phyloP scores from a whole-genome alignment of 2,329 filamentous ascomycete genomes.

The Neofusicoccum ribis region DNA sequence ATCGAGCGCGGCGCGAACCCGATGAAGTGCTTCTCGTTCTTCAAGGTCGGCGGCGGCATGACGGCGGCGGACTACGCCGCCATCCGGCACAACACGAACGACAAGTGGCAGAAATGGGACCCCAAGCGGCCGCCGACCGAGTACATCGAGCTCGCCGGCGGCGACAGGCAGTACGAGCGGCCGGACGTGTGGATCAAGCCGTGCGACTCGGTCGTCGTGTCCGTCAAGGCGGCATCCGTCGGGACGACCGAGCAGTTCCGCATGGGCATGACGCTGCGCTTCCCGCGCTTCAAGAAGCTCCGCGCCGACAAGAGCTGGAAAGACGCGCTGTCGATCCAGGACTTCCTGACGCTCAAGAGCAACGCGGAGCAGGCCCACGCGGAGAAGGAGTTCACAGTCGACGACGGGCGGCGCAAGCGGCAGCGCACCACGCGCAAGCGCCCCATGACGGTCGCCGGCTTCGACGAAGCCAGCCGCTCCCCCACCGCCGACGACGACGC shows the following conservation, averaged over 20 bases:
- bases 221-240: slow-evolving; percentile 84
- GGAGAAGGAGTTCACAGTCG: slow-evolving; percentile 74
- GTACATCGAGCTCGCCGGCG: slow-evolving; percentile 79
- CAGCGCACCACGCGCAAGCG: slow-evolving; percentile 66
- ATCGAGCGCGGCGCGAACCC: slow-evolving; percentile 57
- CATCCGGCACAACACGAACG: slow-evolving; percentile 80
- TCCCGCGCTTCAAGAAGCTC: slow-evolving; percentile 83
- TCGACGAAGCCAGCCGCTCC: slow-evolving; percentile 48
- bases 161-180: slow-evolving; percentile 70
- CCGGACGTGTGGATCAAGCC: slow-evolving; percentile 95
- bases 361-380: slow-evolving; percentile 69
- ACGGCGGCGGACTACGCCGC: slow-evolving; percentile 79
- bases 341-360: slow-evolving; percentile 71
- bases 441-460: slow-evolving; percentile 72
- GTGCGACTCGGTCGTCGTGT: slow-evolving; percentile 80
- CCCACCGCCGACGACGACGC: slow-evolving; percentile 53
- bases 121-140: slow-evolving; percentile 70
- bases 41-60: slow-evolving; percentile 96
- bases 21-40: slow-evolving; percentile 89
- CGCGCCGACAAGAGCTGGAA: slow-evolving; percentile 84
- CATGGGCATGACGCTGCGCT: slow-evolving; percentile 75
- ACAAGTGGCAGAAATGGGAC: slow-evolving; percentile 90
- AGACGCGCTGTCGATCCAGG: slow-evolving; percentile 72
- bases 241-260: slow-evolving; percentile 76
- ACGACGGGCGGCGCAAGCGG: slow-evolving; percentile 64